These are phyloP conservation scores for Vigna hirtella DNA, from an alignment of 306 rosid species.

Conservation along the genomic window DNA sequence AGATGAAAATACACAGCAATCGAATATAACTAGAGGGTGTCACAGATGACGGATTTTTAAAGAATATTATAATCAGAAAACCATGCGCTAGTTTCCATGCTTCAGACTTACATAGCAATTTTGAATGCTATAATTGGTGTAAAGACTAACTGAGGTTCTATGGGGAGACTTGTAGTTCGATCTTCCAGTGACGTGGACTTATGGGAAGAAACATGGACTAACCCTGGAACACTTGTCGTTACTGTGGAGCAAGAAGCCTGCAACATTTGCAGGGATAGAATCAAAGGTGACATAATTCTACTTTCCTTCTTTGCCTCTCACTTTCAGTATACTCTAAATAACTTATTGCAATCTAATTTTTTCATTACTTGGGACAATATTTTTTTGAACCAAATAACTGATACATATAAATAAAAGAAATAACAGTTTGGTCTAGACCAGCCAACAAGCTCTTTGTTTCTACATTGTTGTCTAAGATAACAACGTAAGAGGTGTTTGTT, in stretches of 20 bases:
- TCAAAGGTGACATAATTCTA: slow-evolving; percentile 62
- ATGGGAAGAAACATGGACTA: slow-evolving; percentile 77
- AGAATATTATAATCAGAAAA: slow-evolving; percentile 12
- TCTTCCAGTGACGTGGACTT: slow-evolving; percentile 89
- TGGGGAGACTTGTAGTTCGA: slow-evolving; percentile 65
- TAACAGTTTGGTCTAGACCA: not conserved
- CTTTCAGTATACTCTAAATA: slow-evolving; percentile 1
- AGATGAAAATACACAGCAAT: too few species aligned
- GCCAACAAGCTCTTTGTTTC: slow-evolving; percentile 8
- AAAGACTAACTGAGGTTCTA: slow-evolving; percentile 29
- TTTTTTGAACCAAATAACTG: slow-evolving; percentile 1
- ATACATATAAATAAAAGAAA: not conserved
- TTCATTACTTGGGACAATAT: slow-evolving; percentile 2
- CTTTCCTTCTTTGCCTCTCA: slow-evolving; percentile 36
- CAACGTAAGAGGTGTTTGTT: slow-evolving; percentile 8
- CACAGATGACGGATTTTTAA: too few species aligned
- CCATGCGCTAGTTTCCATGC: slow-evolving; percentile 34
- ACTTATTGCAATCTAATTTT: slow-evolving; percentile 3
- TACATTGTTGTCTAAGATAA: not conserved
- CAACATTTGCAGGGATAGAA: slow-evolving; percentile 74
- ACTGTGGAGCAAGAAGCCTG: slow-evolving; percentile 96
- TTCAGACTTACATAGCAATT: slow-evolving; percentile 19
- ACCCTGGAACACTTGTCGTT: slow-evolving; percentile 76
- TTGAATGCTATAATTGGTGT: slow-evolving; percentile 8
- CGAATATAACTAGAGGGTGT: too few species aligned